A percentile compares a stretch with the other conserved stretches of the same genome.
phyloP scores from a whole-genome alignment of 2,329 filamentous ascomycete genomes.

The Fusarium denticulatum region DNA sequence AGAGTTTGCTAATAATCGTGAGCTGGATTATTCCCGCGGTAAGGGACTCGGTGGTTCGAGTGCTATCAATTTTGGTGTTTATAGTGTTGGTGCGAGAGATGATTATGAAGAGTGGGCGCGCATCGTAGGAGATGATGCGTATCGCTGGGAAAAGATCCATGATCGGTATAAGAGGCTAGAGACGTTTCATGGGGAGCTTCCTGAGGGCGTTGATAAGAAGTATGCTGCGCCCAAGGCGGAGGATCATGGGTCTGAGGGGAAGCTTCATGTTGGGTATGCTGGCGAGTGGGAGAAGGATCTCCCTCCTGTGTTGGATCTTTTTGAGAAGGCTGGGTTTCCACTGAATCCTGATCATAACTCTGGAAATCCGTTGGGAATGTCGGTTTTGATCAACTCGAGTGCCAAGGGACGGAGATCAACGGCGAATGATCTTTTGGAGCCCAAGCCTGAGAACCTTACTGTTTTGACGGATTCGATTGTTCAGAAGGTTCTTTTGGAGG shows the following conservation, averaged over 20 bases:
- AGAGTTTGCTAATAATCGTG: slow-evolving; percentile 53
- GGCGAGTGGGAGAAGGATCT: slow-evolving; percentile 61
- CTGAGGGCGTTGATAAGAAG: slow-evolving; percentile 51
- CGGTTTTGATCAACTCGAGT: slow-evolving; percentile 60
- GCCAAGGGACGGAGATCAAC: slow-evolving; percentile 60
- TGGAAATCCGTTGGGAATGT: slow-evolving; percentile 67
- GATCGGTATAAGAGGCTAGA: slow-evolving; percentile 63
- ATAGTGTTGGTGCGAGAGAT: slow-evolving; percentile 63
- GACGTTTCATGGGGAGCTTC: slow-evolving; percentile 57
- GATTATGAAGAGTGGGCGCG: slow-evolving; percentile 72
- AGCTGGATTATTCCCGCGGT: slow-evolving; percentile 61
- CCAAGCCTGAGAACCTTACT: slow-evolving; percentile 55
- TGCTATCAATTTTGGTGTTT: slow-evolving; percentile 66
- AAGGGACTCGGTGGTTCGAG: slow-evolving; percentile 62
- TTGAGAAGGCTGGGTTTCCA: slow-evolving; percentile 58
- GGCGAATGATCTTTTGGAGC: slow-evolving; percentile 58
- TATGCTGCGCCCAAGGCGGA: slow-evolving; percentile 57
- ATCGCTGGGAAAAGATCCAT: slow-evolving; percentile 64
- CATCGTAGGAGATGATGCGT: slow-evolving; percentile 64
- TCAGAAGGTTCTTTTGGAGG: slow-evolving; percentile 31
- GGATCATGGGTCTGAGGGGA: slow-evolving; percentile 61
- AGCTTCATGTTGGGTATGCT: slow-evolving; percentile 59
- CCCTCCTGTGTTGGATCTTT: slow-evolving; percentile 55
- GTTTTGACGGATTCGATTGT: slow-evolving; percentile 30
- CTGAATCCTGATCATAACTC: slow-evolving; percentile 66